Base-by-base conservation (phyloP, 2,329 filamentous ascomycete genomes). In the Fusarium chlamydosporum region DNA sequence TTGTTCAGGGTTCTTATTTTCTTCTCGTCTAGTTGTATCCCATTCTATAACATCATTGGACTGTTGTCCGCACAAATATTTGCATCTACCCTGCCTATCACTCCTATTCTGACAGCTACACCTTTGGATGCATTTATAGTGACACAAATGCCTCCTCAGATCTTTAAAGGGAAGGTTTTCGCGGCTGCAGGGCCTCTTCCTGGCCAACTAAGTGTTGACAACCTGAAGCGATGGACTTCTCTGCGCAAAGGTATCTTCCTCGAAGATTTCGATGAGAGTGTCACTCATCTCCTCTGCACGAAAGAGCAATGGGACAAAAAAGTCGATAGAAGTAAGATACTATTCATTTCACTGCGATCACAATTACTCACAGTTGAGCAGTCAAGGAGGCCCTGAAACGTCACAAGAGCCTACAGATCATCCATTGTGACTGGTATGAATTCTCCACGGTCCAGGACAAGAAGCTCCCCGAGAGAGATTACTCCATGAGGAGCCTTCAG, bases 271-370 rank as follows among this genome's bases (percentile, higher is more conserved):
- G 82, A 82, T 27, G 76, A 82, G 0, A 72, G 81, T 0, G 87
- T 91, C 11, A 97, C 93, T 0, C 93, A 97, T 78, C 80, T 97
- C 0, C 83, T 97, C 23, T 87, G 88, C 55, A 88, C 87, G 0
- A 81, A 85, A 50, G 83, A 88, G 34, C 86, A 89, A 16, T 94
- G 88, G 77, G 84, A 85, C 65, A 78, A 82, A 20, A 77, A 67
- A 31, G 73, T 75, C 8, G 73, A 82, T 2, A 76, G 77, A 61
- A 77, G 83, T 82, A 74, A 29, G 59, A 65, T n/a, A 23, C 7
- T 4, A 4, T 50, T 42, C 9, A 12, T 18, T 37, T 4, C n/a
- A 10, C 4, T 37, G 11, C 23, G 15, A 11, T 37, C 9, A 8
- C 20, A 20, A 9, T 29, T 51, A 5, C 41, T 71, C 40, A 61